Percentiles rank a stretch among this genome's conserved stretches.
phyloP scores from a whole-genome alignment of 2,329 filamentous ascomycete species.

The Bipolaris cookei region DNA sequence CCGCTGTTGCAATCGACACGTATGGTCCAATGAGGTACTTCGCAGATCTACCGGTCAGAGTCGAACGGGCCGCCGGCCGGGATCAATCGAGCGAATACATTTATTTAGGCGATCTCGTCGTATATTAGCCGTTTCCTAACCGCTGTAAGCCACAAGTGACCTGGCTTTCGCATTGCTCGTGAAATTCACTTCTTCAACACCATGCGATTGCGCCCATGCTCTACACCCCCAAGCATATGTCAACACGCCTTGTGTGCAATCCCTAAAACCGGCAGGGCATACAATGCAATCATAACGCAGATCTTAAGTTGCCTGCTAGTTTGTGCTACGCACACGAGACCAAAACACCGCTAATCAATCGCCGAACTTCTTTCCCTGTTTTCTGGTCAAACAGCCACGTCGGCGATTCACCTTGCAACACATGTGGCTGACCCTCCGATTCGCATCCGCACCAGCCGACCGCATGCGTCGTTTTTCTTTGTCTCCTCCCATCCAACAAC shows the following conservation, averaged over 20 bases:
- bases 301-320: too few species aligned
- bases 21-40: slow-evolving; percentile 7
- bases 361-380: too few species aligned
- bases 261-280: too few species aligned
- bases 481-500: too few species aligned
- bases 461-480: too few species aligned
- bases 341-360: too few species aligned
- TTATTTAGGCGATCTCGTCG: neutral
- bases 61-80: slow-evolving; percentile 14
- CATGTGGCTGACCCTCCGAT: too few species aligned
- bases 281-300: too few species aligned
- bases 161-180: neutral
- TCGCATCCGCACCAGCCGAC: too few species aligned
- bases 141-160: neutral
- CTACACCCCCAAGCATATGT: neutral
- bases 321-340: too few species aligned
- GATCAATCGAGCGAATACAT: slow-evolving; percentile 1
- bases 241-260: neutral
- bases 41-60: slow-evolving; percentile 17
- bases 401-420: too few species aligned
- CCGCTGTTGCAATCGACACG: neutral
- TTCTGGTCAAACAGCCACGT: too few species aligned
- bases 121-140: slow-evolving; percentile 11
- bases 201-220: neutral
- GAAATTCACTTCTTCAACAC: neutral